phyloP scores from a whole-genome alignment of 176 grass and related monocot genomes.

The Rhynchospora breviuscula region DNA sequence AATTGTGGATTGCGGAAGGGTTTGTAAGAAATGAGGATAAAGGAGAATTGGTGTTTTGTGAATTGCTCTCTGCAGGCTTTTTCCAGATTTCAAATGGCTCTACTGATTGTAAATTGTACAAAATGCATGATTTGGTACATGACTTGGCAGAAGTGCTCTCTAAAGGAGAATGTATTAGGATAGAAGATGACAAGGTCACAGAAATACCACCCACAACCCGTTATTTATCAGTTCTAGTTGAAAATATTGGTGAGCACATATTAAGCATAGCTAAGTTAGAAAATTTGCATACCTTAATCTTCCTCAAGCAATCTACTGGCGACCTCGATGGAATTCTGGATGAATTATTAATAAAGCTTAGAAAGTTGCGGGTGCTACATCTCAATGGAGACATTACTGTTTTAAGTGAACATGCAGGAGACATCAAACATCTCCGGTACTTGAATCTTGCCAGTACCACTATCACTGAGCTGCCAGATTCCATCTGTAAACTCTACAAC shows the following conservation, averaged over 20 bases:
- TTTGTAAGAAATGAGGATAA: conserved; percentile 2
- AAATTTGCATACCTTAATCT: conserved; percentile 16
- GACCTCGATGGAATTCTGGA: background rate
- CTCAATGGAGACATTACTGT: background rate
- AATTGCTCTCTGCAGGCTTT: conserved; percentile 22
- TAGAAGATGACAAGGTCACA: conserved; percentile 1
- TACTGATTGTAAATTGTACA: conserved; percentile 10
- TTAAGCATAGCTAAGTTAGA: background rate
- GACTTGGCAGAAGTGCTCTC: conserved; percentile 23
- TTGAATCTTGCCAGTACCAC: background rate
- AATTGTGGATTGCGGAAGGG: conserved; percentile 28
- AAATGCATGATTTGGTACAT: conserved; percentile 31
- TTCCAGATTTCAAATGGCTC: background rate
- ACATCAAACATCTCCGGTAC: conserved; percentile 13
- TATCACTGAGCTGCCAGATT: conserved; percentile 10
- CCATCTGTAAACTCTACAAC: conserved; percentile 23
- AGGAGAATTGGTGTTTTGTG: background rate
- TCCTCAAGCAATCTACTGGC: background rate
- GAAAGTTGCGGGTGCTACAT: conserved; percentile 11
- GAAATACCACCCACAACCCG: conserved; percentile 5
- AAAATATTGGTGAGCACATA: background rate
- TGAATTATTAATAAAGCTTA: background rate
- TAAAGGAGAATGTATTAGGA: conserved; percentile 15
- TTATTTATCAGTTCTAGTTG: conserved; percentile 13
- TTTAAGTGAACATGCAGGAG: conserved; percentile 4